Conservation (phyloP, 495 filamentous ascomycete genomes). For the Penicillium macrosclerotiorum region DNA sequence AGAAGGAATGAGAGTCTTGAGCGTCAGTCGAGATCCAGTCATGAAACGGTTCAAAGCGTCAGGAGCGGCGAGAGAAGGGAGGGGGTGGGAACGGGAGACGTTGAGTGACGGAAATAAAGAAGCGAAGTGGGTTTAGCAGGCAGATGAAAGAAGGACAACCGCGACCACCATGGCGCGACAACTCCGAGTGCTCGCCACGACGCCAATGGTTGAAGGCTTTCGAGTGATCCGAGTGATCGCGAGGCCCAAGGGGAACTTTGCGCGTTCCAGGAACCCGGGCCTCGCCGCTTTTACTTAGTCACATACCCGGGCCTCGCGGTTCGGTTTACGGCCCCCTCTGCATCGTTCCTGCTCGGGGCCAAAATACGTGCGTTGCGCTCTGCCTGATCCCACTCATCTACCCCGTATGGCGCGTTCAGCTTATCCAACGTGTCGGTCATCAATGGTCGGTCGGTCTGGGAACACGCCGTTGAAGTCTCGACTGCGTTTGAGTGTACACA, state of each 20-base stretch:
- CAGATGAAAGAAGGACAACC: not conserved
- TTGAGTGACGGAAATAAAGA: not conserved
- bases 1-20: slow-evolving; percentile 5
- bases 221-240: not conserved
- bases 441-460: no score
- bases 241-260: slow-evolving; percentile 3
- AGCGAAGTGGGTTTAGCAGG: not conserved
- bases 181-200: not conserved
- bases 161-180: slow-evolving; percentile 1
- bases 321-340: not conserved
- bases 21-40: not conserved
- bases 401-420: no score
- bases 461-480: no score
- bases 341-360: not conserved
- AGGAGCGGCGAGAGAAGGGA: not conserved
- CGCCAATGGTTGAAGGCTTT: slow-evolving; percentile 3
- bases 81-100: not conserved
- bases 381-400: no score
- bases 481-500: no score
- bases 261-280: not conserved
- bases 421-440: no score
- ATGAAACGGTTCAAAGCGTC: not conserved
- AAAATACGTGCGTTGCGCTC: no score
- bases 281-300: slow-evolving; percentile 3
- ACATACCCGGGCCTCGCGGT: not conserved